phyloP scores from a whole-genome alignment of 108 stramenopile genomes.

The Aurantiochytrium sp. region DNA sequence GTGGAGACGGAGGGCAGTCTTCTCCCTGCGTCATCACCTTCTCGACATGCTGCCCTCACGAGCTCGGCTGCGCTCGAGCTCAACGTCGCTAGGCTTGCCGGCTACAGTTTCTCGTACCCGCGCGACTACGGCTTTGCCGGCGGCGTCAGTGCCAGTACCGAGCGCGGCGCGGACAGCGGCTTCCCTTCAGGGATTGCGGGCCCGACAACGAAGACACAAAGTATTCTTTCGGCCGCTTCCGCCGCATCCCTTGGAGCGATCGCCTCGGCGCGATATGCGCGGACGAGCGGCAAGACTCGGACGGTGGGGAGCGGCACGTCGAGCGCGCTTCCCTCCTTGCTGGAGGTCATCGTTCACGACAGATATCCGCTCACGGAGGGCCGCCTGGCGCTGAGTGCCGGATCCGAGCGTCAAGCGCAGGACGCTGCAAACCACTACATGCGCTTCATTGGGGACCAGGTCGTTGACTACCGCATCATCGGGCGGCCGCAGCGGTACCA shows the following conservation, averaged over 20 bases:
- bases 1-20: neutral
- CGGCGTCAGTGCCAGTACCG: neutral
- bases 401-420: neutral
- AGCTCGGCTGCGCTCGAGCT: neutral
- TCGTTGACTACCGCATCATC: neutral
- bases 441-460: neutral
- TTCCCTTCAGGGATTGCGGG: neutral
- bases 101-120: neutral
- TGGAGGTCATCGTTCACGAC: neutral
- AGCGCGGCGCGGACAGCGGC: too few species aligned
- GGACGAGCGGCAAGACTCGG: neutral
- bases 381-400: neutral
- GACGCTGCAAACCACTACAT: neutral
- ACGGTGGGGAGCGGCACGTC: too few species aligned
- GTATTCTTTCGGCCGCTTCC: too few species aligned
- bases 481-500: constrained; percentile 1
- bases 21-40: neutral
- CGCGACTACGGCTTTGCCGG: neutral
- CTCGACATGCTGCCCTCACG: neutral
- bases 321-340: neutral
- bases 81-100: neutral
- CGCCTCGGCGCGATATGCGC: neutral
- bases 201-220: too few species aligned
- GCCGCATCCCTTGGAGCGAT: neutral
- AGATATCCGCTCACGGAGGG: neutral